These are phyloP conservation scores for Xylaria sp. DNA, from an alignment of 2,329 filamentous ascomycete species.

Conservation along the genomic window DNA sequence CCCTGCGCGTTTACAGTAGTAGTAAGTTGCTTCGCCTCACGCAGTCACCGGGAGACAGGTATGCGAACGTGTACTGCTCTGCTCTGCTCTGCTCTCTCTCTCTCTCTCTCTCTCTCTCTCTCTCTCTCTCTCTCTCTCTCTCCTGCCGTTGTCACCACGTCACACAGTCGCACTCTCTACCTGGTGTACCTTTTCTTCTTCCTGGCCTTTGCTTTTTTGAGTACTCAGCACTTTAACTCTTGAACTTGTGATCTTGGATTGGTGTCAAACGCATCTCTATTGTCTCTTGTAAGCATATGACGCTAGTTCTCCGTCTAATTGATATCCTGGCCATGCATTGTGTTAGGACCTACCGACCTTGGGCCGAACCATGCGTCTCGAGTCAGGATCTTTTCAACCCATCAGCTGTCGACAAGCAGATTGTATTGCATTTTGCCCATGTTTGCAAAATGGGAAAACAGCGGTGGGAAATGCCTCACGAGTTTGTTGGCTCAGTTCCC, in stretches of 20 bases:
- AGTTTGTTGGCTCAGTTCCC: constrained; percentile 1
- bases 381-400: neutral
- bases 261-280: neutral
- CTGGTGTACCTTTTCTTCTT: constrained; percentile 1
- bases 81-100: too few species aligned
- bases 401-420: constrained; percentile 2
- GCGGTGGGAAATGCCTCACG: neutral
- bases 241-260: neutral
- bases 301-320: neutral
- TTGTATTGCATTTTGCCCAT: constrained; percentile 3
- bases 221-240: neutral
- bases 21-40: neutral
- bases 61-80: neutral
- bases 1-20: too few species aligned
- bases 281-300: constrained; percentile 5
- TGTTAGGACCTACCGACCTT: constrained; percentile 5
- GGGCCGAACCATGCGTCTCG: neutral
- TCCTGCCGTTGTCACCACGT: neutral
- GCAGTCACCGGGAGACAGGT: neutral
- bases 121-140: neutral
- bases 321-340: neutral
- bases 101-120: too few species aligned
- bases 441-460: constrained; percentile 2
- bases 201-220: neutral
- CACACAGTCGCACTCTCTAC: constrained; percentile 10